phyloP scores from a whole-genome alignment of 176 grass and related monocot species.

The Calamus simplicifolius region DNA sequence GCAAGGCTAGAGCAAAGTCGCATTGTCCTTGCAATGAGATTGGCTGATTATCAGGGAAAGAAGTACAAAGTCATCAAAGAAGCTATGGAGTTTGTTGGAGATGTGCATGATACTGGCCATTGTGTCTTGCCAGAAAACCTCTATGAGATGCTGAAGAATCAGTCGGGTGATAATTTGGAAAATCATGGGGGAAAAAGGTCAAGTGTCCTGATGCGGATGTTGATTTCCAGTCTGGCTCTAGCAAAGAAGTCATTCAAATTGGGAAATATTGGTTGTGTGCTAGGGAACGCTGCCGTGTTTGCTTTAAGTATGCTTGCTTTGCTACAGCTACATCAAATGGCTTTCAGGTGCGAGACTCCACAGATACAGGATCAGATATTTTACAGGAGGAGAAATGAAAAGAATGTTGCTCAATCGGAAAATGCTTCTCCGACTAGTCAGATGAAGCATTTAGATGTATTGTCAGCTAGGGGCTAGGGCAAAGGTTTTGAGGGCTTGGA shows the following conservation, averaged over 20 bases:
- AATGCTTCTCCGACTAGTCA: slow-evolving; percentile 26
- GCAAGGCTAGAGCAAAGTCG: slow-evolving; percentile 83
- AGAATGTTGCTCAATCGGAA: slow-evolving; percentile 17
- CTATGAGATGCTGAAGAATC: slow-evolving; percentile 14
- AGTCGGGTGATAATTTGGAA: slow-evolving; percentile 24
- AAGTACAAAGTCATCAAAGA: slow-evolving; percentile 73
- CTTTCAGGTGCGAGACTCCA: slow-evolving; percentile 26
- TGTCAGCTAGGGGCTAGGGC: slow-evolving; percentile 54
- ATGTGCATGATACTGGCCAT: slow-evolving; percentile 38
- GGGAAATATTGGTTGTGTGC: slow-evolving; percentile 33
- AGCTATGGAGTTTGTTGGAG: slow-evolving; percentile 61
- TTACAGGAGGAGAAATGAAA: slow-evolving; percentile 30
- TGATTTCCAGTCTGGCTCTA: slow-evolving; percentile 46
- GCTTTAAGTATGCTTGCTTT: slow-evolving; percentile 80
- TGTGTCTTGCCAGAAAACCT: slow-evolving; percentile 51
- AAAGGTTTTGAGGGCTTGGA: slow-evolving; percentile 10
- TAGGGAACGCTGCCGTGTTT: slow-evolving; percentile 61
- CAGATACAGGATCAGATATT: not conserved
- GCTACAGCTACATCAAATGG: slow-evolving; percentile 57
- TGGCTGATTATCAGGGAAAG: slow-evolving; percentile 70
- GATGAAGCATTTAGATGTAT: slow-evolving; percentile 54
- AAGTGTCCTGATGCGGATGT: slow-evolving; percentile 36
- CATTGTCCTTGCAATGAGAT: slow-evolving; percentile 51
- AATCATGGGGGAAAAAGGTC: slow-evolving; percentile 27
- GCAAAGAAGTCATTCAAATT: slow-evolving; percentile 47